Evolutionary conservation across 2,329 filamentous ascomycete species (phyloP).

Genomic region (Malbranchea zuffiana): DNA sequence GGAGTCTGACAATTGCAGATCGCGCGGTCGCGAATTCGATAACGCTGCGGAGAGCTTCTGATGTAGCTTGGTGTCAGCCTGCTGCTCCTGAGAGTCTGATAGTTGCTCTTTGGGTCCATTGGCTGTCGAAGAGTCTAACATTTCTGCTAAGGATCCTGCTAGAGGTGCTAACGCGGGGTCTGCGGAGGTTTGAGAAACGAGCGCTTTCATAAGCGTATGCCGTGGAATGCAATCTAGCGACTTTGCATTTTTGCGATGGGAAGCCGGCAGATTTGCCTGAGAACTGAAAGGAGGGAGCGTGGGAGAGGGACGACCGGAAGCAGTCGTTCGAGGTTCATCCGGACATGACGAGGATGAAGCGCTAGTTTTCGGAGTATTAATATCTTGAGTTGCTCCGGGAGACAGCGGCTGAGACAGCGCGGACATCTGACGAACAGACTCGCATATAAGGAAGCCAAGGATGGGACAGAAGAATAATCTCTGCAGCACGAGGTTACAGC

Average conservation of each 20-base stretch:
- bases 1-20: slow-evolving; percentile 34
- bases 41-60: slow-evolving; percentile 5
- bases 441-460: too few species aligned
- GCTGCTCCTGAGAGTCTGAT: too few species aligned
- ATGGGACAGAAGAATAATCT: too few species aligned
- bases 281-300: background rate
- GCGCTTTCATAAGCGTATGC: slow-evolving; percentile 72
- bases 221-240: slow-evolving; percentile 60
- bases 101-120: background rate
- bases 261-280: background rate
- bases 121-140: slow-evolving; percentile 8
- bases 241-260: slow-evolving; percentile 16
- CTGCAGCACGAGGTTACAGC: too few species aligned
- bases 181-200: slow-evolving; percentile 50
- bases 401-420: too few species aligned
- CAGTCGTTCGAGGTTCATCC: slow-evolving; percentile 6
- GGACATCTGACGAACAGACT: too few species aligned
- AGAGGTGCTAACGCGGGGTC: slow-evolving; percentile 41
- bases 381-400: too few species aligned
- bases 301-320: slow-evolving; percentile 2
- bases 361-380: too few species aligned
- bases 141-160: slow-evolving; percentile 42
- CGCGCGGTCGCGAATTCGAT: slow-evolving; percentile 39
- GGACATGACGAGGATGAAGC: too few species aligned
- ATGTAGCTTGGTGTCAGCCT: slow-evolving; percentile 9